Base-by-base conservation (phyloP, 1,284 basidiomycete genomes). In the Apiotrichum akiyoshidainum region DNA sequence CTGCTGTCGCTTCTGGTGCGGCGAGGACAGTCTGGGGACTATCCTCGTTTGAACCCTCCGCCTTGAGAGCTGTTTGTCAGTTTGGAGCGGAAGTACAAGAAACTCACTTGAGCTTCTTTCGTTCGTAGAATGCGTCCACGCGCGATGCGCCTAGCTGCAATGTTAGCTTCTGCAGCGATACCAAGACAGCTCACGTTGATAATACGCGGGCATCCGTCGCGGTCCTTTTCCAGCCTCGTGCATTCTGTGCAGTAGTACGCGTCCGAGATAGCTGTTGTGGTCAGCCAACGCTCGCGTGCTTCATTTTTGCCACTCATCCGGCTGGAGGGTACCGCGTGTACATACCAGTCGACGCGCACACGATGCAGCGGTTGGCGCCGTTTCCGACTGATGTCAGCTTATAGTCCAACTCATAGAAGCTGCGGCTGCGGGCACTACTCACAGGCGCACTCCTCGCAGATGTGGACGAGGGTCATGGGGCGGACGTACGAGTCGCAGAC, bases 401-500 rank as follows among this genome's bases (percentile, higher is more conserved):
- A n/a, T 26, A n/a, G 22, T 26, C 22, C 16, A 7, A 31, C 5
- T n/a, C 6, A n/a, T n/a, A n/a, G n/a, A n/a, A n/a, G n/a, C n/a
- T n/a, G n/a, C n/a, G n/a, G n/a, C n/a, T n/a, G n/a, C n/a, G 46
- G 2, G 22, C 14, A 14, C 26, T 5, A 74, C 74, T 67, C 46
- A 76, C 75, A 99, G 78, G 98, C 98, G 80, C 96, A 99, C 81
- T 99, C 95, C 76, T 99, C 96, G 78, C 96, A 99, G 70, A 98
- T 96, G 69, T 93, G 87, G 58, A 99, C 96, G 58, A 99, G 83
- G 17, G 95, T 97, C 80, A 96, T 92, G 61, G 96, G 96, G 67
- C 96, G 86, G 60, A 99, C 96, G 80, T 98, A 98, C 33, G 95
- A 99, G 81, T 99, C 96, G 80, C 96, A 99, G 58, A 99, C 91